A percentile compares a stretch with the other conserved stretches of the same genome.
Evolutionary conservation across 805 yeast genomes (phyloP).

Genomic region (Myxozyma melibiosi): DNA sequence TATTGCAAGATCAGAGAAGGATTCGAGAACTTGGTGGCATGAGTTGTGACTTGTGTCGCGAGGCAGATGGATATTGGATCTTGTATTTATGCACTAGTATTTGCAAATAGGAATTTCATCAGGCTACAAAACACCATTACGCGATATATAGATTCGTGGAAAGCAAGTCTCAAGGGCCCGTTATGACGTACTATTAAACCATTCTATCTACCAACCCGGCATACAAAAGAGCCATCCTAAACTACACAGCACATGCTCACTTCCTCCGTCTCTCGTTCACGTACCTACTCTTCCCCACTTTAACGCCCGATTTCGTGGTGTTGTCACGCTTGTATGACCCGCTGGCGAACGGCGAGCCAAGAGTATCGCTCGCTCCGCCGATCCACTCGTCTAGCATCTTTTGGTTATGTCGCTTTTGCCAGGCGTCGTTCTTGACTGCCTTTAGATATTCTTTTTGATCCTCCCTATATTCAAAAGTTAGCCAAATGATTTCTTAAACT

Average conservation of each 20-base stretch:
- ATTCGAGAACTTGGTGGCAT: no score
- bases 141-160: no score
- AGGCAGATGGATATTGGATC: no score
- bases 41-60: no score
- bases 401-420: constrained; percentile 85
- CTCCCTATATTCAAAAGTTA: constrained; percentile 47
- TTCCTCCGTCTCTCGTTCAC: constrained; percentile 53
- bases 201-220: no score
- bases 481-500: not conserved
- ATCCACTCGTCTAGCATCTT: constrained; percentile 84
- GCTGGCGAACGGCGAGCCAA: constrained; percentile 82
- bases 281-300: constrained; percentile 81
- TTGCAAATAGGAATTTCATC: no score
- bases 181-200: no score
- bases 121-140: no score
- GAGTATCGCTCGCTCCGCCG: constrained; percentile 88
- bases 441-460: constrained; percentile 93
- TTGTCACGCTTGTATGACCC: constrained; percentile 56
- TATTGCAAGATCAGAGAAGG: no score
- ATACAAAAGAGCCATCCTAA: not conserved
- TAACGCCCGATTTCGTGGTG: constrained; percentile 56
- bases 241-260: not conserved
- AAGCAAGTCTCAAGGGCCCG: no score
- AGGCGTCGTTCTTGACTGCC: constrained; percentile 82
- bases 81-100: no score